Evolutionary conservation across 495 filamentous ascomycete genomes (phyloP), one percentile per base, ranked within the genome.

Genomic region (Aspergillus kassunensis): DNA sequence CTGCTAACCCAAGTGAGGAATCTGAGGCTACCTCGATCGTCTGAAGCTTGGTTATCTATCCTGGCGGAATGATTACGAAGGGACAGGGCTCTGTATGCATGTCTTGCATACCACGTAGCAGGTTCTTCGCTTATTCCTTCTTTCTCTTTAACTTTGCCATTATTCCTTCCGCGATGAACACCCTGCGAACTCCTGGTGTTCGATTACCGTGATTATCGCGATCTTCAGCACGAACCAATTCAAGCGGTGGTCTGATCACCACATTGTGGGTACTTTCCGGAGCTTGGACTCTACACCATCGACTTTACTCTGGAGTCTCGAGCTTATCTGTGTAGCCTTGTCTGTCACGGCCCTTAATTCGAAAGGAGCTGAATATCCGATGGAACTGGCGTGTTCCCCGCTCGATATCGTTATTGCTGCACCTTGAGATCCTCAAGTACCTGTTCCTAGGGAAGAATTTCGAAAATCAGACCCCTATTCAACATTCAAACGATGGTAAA

Each of bases 131-230:
- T n/a, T n/a, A n/a, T n/a, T 25, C 5, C 15, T 25, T 24, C 10
- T 18, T 37, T 37, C 18, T 37, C 18, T 10, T 37, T 44, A 11
- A 44, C 20, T 44, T 31, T 25, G 15, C 9, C 29, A 11, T 12
- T 33, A 3, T 13, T 37, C 21, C 18, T 40, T 40, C 34, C 18
- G 23, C 11, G 24, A 40, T 37, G 24, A 50, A 50, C 31, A 35
- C 40, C 15, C 37, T 44, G 49, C 49, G 30, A 52, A 52, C 40
- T 44, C 30, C n/a, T 21, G 18, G 35, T 31, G 11, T n/a, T n/a
- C n/a, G n/a, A n/a, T n/a, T n/a, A 33, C 13, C 18, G 11, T 35
- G 9, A n/a, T n/a, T n/a, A n/a, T n/a, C n/a, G n/a, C n/a, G 29
- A 21, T 33, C 36, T 42, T n/a, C 19, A 23, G 16, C 18, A 11